phyloP scores from a whole-genome alignment of 345 rosid genomes.

The Nephelium lappaceum region DNA sequence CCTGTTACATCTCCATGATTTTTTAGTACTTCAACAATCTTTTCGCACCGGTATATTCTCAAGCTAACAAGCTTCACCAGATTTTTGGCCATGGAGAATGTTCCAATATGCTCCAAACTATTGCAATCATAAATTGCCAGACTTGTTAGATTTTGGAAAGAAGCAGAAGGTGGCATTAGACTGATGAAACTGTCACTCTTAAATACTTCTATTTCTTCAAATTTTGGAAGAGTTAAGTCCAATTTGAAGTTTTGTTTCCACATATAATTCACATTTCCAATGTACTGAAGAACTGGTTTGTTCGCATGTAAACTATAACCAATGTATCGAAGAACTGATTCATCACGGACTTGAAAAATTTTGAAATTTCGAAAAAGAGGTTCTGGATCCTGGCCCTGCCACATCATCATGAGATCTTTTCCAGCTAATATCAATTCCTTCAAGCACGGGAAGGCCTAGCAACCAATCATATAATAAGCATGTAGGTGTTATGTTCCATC shows the following conservation, averaged over 20 bases:
- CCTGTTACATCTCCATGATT: no score
- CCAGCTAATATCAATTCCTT: not conserved
- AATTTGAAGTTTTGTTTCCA: not conserved
- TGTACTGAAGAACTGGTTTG: no score
- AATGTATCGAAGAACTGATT: no score
- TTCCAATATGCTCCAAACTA: not conserved
- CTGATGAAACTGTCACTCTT: not conserved
- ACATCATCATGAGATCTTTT: not conserved
- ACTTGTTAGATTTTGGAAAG: not conserved
- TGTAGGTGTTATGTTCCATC: not conserved
- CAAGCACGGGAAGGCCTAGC: constrained; percentile 18
- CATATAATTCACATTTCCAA: not conserved
- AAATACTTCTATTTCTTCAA: not conserved
- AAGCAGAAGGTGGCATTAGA: not conserved
- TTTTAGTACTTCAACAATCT: not conserved
- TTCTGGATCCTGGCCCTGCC: not conserved
- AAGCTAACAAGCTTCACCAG: not conserved
- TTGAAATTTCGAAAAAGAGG: constrained; percentile 8
- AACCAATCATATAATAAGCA: not conserved
- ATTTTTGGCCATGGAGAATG: not conserved
- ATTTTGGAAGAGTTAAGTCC: not conserved
- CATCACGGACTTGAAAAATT: not conserved
- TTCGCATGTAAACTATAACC: not conserved
- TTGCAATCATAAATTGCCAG: not conserved
- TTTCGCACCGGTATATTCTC: not conserved